Conservation (phyloP, 768 basidiomycete genomes). For the Hemileccinum impolitum region DNA sequence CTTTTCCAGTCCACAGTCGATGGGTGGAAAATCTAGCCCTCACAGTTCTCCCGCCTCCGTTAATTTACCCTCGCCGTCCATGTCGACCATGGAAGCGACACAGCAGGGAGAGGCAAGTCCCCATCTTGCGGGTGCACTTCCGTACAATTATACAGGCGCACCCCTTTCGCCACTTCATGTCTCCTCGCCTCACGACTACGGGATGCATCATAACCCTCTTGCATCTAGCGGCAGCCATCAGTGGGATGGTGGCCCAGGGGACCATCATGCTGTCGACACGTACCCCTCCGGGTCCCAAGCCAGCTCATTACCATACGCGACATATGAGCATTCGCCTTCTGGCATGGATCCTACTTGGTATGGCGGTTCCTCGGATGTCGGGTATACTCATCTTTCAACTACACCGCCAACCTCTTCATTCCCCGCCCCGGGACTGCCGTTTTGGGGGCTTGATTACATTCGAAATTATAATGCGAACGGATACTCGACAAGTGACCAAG, state of each 20-base stretch:
- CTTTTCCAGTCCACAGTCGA: conserved; percentile 52
- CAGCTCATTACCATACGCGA: conserved; percentile 39
- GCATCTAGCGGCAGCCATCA: conserved; percentile 27
- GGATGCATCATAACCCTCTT: conserved; percentile 33
- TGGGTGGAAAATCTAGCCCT: conserved; percentile 48
- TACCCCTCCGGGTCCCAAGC: conserved; percentile 39
- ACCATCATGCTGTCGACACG: conserved; percentile 39
- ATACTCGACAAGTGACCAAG: conserved; percentile 35
- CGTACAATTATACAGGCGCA: conserved; percentile 41
- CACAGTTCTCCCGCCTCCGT: conserved; percentile 76
- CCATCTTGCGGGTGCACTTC: conserved; percentile 42
- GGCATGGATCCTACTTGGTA: conserved; percentile 39
- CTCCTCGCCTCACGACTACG: conserved; percentile 57
- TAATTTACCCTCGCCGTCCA: conserved; percentile 68
- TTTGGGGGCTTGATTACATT: conserved; percentile 80
- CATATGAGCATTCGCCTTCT: conserved; percentile 42
- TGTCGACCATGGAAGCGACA: conserved; percentile 46
- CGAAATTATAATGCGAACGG: conserved; percentile 65
- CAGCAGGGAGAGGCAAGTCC: conserved; percentile 53
- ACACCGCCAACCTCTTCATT: conserved; percentile 65
- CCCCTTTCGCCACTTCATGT: conserved; percentile 53
- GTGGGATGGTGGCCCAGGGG: conserved; percentile 45
- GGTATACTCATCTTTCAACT: conserved; percentile 46
- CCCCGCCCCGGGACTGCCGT: conserved; percentile 72
- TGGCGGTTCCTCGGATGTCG: conserved; percentile 34